Evolutionary conservation across 257 asterid species (phyloP), one percentile per base, ranked within the genome.

Genomic region (Solanum microdontum): DNA sequence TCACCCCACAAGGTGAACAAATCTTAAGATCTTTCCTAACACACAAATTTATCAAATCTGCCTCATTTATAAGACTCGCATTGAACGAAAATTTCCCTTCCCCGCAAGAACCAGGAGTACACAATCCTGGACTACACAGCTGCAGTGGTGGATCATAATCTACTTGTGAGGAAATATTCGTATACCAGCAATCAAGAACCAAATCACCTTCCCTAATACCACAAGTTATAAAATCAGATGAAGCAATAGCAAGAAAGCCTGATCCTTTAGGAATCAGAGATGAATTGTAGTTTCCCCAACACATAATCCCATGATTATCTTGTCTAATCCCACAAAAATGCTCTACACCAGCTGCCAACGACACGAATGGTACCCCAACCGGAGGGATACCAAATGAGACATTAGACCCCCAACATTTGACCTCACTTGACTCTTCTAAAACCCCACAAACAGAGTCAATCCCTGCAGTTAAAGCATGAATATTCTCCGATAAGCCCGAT

Each of bases 251-350:
- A 5, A 96, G 95, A 85, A 97, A 97, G 32, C 99, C 99, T 3
- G 98, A 87, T 17, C 93, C 94, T 69, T 92, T 97, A 0, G 99
- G 99, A 40, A 97, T 90, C 89, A 92, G 83, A 0, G 99, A 92
- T 0, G 92, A 87, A 39, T 97, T 94, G 89, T 94, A 97, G 75
- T 88, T 91, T 15, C 99, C 99, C 99, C 99, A 97, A 83, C 99
- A 97, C 83, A 92, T 92, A 37, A 96, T 89, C 19, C 96, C 98
- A 86, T 97, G 99, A 88, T 82, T 87, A 75, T 95, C 97, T 87
- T 93, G 96, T 85, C 99, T 90, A 86, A 97, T 94, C 83, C 99
- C 99, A 86, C 99, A 97, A 64, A 92, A 97, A 91, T 97, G 98
- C 36, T 80, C 90, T 3, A 86, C 91, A 2, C 99, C 98, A 9